Evolutionary conservation across 176 grass and related monocot genomes (phyloP).

Genomic region (Ananas comosus): DNA sequence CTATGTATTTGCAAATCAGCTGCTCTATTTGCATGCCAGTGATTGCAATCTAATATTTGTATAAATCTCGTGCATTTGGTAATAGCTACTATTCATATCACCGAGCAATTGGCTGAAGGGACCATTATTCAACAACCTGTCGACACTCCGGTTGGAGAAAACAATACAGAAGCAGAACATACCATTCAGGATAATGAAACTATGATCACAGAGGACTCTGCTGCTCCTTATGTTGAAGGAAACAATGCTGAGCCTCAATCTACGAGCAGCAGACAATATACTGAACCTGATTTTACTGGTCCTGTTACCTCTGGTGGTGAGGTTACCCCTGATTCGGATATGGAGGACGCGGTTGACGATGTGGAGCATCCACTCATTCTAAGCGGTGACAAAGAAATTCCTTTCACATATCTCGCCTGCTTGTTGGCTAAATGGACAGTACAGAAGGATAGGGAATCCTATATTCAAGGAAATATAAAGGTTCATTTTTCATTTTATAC

Average conservation of each 20-base stretch:
- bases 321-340: constrained; percentile 16
- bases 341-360: constrained; percentile 22
- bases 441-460: constrained; percentile 36
- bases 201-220: constrained; percentile 24
- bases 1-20: not conserved
- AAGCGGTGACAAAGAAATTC: constrained; percentile 30
- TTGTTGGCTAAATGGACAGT: constrained; percentile 48
- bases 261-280: constrained; percentile 13
- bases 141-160: constrained; percentile 24
- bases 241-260: constrained; percentile 20
- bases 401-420: constrained; percentile 73
- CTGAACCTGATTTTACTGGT: constrained; percentile 8
- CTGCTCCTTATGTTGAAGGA: constrained; percentile 22
- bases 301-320: constrained; percentile 27
- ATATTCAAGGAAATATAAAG: constrained; percentile 78
- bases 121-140: constrained; percentile 12
- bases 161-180: constrained; percentile 11
- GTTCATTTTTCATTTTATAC: constrained; percentile 28
- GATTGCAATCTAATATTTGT: not conserved
- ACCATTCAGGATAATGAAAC: constrained; percentile 9
- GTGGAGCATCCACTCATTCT: constrained; percentile 40
- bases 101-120: constrained; percentile 19
- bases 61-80: not conserved
- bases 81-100: constrained; percentile 23
- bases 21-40: not conserved